Evolutionary conservation across 1,284 basidiomycete genomes (phyloP), one percentile per base, ranked within the genome.

Genomic region (Fomitopsis pinicola): DNA sequence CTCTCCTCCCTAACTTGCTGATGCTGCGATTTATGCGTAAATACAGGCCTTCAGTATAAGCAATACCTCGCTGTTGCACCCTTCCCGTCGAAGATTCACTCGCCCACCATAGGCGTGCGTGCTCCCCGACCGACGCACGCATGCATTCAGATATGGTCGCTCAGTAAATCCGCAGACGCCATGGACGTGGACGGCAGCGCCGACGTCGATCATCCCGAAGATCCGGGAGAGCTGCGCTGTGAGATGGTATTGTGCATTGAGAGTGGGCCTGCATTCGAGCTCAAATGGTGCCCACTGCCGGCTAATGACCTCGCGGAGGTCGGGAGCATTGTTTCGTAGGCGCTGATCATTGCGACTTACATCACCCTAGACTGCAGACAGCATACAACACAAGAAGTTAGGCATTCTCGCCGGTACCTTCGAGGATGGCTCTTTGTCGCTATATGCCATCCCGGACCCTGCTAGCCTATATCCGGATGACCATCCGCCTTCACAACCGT

Each of bases 211-310:
- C 66, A 67, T 33, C 30, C 5, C 5, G 65, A 67, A 5, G 67
- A 67, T 33, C 62, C 65, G 19, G 83, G 83, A 0, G 71, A 77
- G 59, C 80, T 89, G 77, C 75, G 70, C 14, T 92, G 91, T 65
- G 91, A 90, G 68, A 78, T 93, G 77, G 84, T 92, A 6, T 67
- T 97, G 0, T 95, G 93, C 66, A 66, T 93, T 5, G 87, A 94
- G 19, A 81, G 82, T 30, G 92, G 93, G 0, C 82, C 89, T 4
- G 90, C 87, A 4, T 82, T 86, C 65, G 87, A 92, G 57, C 70
- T 95, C 17, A 92, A 89, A 73, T 97, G 95, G 94, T 95, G 94
- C 75, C 95, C 94, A 3, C 71, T 93, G 42, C 93, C 93, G 0
- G 83, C 87, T 19, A 84, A 92, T 68, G 92, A 94, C 68, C 59